Evolutionary conservation across 441 rosid species (phyloP).

Genomic region (Theobroma grandiflorum): DNA sequence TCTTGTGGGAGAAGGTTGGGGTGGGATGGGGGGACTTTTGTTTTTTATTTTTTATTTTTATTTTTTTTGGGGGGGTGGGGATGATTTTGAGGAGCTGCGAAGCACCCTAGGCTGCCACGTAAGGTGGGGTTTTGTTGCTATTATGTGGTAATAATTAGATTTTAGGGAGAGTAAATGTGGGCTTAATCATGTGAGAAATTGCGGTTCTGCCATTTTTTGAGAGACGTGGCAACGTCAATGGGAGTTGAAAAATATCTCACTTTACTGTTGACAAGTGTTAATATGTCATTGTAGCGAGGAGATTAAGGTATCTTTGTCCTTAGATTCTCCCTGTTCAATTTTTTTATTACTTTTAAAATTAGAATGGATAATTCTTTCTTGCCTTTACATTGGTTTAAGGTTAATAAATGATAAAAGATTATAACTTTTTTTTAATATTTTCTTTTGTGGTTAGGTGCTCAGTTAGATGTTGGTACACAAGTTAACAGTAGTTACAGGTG

Average conservation of each 20-base stretch:
- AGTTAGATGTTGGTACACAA: no score
- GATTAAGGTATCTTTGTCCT: constrained; percentile 17
- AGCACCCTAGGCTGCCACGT: constrained; percentile 93
- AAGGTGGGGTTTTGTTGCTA: constrained; percentile 22
- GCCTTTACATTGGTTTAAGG: no score
- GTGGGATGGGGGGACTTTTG: constrained; percentile 15
- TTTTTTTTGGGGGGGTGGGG: constrained; percentile 30
- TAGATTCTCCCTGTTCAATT: background rate
- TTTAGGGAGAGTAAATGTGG: constrained; percentile 3
- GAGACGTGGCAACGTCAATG: background rate
- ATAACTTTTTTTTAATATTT: no score
- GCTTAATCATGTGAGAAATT: constrained; percentile 23
- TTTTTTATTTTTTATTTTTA: background rate
- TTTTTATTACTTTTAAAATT: no score
- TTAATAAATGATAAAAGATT: no score
- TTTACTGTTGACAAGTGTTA: background rate
- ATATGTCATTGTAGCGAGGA: constrained; percentile 9
- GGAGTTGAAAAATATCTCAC: constrained; percentile 8
- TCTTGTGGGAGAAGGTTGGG: background rate
- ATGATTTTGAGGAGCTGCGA: constrained; percentile 38
- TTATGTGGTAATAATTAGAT: constrained; percentile 35
- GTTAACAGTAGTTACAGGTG: no score
- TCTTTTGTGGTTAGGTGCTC: no score
- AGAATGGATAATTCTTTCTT: no score
- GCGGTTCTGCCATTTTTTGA: constrained; percentile 19